Evolutionary conservation across 306 rosid genomes (phyloP), one percentile per base, ranked within the genome.

Genomic region (Inga laurina): DNA sequence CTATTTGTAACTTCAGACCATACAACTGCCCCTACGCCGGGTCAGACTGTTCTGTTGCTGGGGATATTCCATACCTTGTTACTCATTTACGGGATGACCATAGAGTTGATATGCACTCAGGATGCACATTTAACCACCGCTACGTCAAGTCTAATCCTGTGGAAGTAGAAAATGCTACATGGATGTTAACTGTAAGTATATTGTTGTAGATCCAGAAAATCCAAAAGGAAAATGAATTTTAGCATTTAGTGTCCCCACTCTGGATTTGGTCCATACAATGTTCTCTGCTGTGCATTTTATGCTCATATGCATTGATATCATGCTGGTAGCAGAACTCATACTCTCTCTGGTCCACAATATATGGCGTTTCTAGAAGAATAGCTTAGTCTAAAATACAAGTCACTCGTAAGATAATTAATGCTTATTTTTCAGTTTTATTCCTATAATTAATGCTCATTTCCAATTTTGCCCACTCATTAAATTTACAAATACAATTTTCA

Each of bases 131-230:
- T 72, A 91, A 91, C 90, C 94, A 91, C 82, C 94, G 94, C 39
- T 91, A 89, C 39, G 94, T 91, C 37, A 91, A 91, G 85, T 88
- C 94, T 52, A 87, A 91, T 85, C 94, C 94, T 18, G 85, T 86
- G 32, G 94, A 91, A 91, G 94, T 91, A 56, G 94, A 91, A 84
- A 91, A 91, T 82, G 94, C 94, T 80, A 91, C 94, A 2, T 91
- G 94, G 94, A 91, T 91, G 94, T 72, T 91, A 82, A 91, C 94
- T 15, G 94, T 91, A 83, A 88, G 94, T 87, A 34, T 62, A 66
- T 35, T 71, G 8, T 78, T 65, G 51, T 74, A 49, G 66, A 32
- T 57, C 78, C 18, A 44, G 24, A 48, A 19, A 69, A 54, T 44
- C 57, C 34, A n/a, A 64, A 85, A 77, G 73, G 37, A 7, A 18